phyloP scores from a whole-genome alignment of 2,329 filamentous ascomycete species.

The Fusarium nygamai region DNA sequence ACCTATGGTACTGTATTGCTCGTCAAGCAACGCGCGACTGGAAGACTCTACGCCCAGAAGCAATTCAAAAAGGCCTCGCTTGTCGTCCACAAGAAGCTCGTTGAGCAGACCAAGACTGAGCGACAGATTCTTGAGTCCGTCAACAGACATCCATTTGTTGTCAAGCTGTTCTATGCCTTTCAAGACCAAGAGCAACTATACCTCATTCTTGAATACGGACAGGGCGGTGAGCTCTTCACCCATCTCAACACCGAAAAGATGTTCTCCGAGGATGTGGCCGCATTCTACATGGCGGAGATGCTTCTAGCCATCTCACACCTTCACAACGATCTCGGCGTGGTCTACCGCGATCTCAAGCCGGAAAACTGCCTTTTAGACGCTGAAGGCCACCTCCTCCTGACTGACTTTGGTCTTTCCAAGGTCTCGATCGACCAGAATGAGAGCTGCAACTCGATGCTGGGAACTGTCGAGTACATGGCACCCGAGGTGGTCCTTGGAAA shows the following conservation, averaged over 20 bases:
- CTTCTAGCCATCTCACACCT: slow-evolving; percentile 92
- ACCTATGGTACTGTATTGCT: slow-evolving; percentile 95
- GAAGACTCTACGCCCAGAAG: slow-evolving; percentile 94
- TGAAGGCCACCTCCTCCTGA: slow-evolving; percentile 91
- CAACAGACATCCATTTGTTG: slow-evolving; percentile 95
- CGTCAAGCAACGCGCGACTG: slow-evolving; percentile 88
- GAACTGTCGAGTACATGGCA: slow-evolving; percentile 99
- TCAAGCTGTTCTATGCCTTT: slow-evolving; percentile 98
- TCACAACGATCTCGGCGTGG: slow-evolving; percentile 89
- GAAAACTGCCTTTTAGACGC: slow-evolving; percentile 95
- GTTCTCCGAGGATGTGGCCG: slow-evolving; percentile 88
- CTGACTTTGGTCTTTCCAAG: slow-evolving; percentile 97
- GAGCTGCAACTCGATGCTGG: slow-evolving; percentile 87
- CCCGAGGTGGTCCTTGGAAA: slow-evolving; percentile 91
- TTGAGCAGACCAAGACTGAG: slow-evolving; percentile 98
- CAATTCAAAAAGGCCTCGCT: slow-evolving; percentile 98
- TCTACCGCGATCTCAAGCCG: slow-evolving; percentile 97
- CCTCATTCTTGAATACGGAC: slow-evolving; percentile 95
- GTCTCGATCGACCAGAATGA: slow-evolving; percentile 77
- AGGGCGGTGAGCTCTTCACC: slow-evolving; percentile 96
- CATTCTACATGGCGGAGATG: slow-evolving; percentile 99
- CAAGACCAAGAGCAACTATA: slow-evolving; percentile 98
- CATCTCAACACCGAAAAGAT: slow-evolving; percentile 93
- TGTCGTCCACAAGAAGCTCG: slow-evolving; percentile 92
- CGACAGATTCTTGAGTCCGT: slow-evolving; percentile 94